A percentile compares a stretch with the other conserved stretches of the same genome.
Evolutionary conservation across 2,329 filamentous ascomycete genomes (phyloP).

Genomic region (Nothophoma quercina): DNA sequence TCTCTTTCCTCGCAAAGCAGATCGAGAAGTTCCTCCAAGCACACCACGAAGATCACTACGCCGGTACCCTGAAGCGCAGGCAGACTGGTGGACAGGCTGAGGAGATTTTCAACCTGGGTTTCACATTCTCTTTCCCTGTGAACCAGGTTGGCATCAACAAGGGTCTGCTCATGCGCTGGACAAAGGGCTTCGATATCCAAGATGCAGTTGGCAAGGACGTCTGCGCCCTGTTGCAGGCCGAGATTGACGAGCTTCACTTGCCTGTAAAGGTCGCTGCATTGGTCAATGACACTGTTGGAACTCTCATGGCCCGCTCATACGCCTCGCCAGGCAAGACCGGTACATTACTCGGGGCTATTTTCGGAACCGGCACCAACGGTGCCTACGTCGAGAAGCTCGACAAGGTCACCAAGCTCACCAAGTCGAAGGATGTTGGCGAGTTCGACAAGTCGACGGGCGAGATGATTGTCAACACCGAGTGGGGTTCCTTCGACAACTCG

Average conservation of each 20-base stretch:
- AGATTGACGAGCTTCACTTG: constrained; percentile 85
- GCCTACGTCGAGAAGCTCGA: constrained; percentile 93
- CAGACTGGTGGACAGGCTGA: constrained; percentile 70
- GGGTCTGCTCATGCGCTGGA: constrained; percentile 94
- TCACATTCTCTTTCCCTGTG: constrained; percentile 98
- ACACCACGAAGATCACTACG: constrained; percentile 91
- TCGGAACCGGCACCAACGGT: constrained; percentile 96
- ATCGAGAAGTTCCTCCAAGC: constrained; percentile 86
- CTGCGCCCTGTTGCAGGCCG: constrained; percentile 84
- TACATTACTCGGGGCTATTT: constrained; percentile 93
- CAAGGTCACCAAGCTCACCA: constrained; percentile 79
- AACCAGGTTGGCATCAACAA: constrained; percentile 95
- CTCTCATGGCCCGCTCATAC: constrained; percentile 96
- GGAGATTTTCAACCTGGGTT: constrained; percentile 91
- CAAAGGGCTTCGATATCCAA: constrained; percentile 97
- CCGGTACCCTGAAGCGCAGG: constrained; percentile 69
- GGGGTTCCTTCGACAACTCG: constrained; percentile 97
- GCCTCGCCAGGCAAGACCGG: constrained; percentile 86
- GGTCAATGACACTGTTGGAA: constrained; percentile 97
- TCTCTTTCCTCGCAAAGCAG: constrained; percentile 90
- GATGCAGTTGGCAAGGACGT: constrained; percentile 95
- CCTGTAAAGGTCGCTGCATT: constrained; percentile 95
- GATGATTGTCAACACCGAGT: constrained; percentile 98
- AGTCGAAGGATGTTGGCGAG: constrained; percentile 56
- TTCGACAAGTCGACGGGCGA: constrained; percentile 84